A percentile compares a stretch with the other conserved stretches of the same genome.
Evolutionary conservation across 768 basidiomycete species (phyloP).

Genomic region (Heimioporus sp.): DNA sequence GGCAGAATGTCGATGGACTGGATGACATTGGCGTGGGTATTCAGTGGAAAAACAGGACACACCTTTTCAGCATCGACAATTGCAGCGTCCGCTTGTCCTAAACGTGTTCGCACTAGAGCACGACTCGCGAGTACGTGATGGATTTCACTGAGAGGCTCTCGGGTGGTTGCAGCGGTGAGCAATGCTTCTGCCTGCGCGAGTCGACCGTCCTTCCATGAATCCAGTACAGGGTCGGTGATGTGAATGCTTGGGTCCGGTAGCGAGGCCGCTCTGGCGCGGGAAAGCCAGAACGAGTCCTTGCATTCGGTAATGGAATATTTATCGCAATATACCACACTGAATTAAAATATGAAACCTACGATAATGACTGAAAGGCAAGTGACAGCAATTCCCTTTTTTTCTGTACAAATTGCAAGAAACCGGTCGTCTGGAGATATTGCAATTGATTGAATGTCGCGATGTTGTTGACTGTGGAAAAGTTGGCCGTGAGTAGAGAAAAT

Average conservation of each 20-base stretch:
- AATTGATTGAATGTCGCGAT: neutral
- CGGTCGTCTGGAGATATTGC: neutral
- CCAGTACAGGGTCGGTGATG: neutral
- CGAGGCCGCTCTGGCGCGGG: neutral
- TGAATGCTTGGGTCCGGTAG: neutral
- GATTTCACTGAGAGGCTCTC: no score
- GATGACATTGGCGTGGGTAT: neutral
- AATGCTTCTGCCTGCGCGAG: neutral
- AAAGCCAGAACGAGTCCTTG: neutral
- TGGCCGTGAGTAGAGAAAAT: no score
- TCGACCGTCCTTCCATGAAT: neutral
- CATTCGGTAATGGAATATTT: no score
- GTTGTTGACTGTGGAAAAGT: no score
- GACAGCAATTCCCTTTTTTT: neutral
- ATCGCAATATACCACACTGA: no score
- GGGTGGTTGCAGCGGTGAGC: no score
- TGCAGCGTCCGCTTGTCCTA: constrained; percentile 2
- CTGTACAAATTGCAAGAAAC: neutral
- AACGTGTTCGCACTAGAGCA: constrained; percentile 3
- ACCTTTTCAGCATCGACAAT: constrained; percentile 5
- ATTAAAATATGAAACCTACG: neutral
- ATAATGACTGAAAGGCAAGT: no score
- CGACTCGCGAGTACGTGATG: constrained; percentile 1
- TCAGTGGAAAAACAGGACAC: neutral
- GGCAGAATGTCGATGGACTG: constrained; percentile 3